A percentile compares a stretch with the other conserved stretches of the same genome.
phyloP scores from a whole-genome alignment of 805 yeast species.

The Millerago galiae region DNA sequence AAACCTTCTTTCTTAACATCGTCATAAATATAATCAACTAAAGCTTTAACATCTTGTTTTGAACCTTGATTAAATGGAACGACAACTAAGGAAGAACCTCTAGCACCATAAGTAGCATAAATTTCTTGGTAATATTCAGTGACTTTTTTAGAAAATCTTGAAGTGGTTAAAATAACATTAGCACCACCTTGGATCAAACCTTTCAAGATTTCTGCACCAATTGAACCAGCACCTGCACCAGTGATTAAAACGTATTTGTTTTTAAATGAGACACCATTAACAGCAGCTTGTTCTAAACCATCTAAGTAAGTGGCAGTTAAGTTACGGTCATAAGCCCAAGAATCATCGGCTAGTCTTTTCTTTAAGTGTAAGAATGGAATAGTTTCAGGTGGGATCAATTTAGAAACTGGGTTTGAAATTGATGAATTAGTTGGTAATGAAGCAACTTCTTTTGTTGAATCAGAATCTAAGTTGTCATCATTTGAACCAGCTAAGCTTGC shows the following conservation, averaged over 20 bases:
- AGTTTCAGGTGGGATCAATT: constrained; percentile 71
- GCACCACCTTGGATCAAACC: constrained; percentile 98
- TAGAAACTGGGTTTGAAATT: constrained; percentile 67
- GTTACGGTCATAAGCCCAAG: constrained; percentile 79
- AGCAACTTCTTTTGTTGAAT: constrained; percentile 73
- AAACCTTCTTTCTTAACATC: constrained; percentile 82
- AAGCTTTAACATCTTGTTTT: constrained; percentile 82
- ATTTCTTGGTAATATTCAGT: constrained; percentile 93
- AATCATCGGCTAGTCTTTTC: constrained; percentile 62
- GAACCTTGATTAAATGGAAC: constrained; percentile 99
- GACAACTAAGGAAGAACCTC: constrained; percentile 87
- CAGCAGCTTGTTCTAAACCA: constrained; percentile 89
- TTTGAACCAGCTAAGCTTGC: constrained; percentile 48
- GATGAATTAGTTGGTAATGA: constrained; percentile 70
- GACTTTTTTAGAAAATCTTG: constrained; percentile 87
- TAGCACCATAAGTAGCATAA: constrained; percentile 88
- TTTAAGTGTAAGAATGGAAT: constrained; percentile 93
- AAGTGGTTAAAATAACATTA: constrained; percentile 91
- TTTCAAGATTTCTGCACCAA: constrained; percentile 94
- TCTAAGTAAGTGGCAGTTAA: constrained; percentile 76
- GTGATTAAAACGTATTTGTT: constrained; percentile 87
- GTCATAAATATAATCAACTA: constrained; percentile 79
- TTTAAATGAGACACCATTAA: constrained; percentile 86
- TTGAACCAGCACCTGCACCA: constrained; percentile 99
- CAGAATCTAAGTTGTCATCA: constrained; percentile 43